phyloP scores from a whole-genome alignment of 1,284 basidiomycete species.

The Pseudozyma hubeiensis region DNA sequence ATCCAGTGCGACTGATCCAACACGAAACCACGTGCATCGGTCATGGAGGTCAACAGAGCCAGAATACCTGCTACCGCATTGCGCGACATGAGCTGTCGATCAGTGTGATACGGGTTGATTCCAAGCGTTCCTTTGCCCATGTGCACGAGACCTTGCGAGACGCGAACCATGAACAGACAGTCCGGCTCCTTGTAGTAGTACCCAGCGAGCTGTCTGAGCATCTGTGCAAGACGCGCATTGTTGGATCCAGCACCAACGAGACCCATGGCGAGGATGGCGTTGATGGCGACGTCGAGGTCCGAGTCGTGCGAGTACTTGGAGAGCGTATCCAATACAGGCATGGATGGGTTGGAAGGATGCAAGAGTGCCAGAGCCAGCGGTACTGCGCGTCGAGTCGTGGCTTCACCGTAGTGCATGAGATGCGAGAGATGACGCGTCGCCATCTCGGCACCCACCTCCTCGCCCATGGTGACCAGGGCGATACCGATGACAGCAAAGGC shows the following conservation, averaged over 20 bases:
- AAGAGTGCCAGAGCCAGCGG: constrained; percentile 95
- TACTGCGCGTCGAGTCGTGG: constrained; percentile 89
- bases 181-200: constrained; percentile 99
- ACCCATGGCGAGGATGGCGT: constrained; percentile 99
- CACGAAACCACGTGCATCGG: constrained; percentile 91
- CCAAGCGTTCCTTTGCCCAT: constrained; percentile 99
- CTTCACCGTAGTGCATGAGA: constrained; percentile 95
- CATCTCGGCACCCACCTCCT: constrained; percentile 97
- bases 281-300: constrained; percentile 93
- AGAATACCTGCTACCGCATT: constrained; percentile 91
- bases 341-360: constrained; percentile 93
- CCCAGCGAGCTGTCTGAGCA: constrained; percentile 93
- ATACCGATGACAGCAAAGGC: constrained; percentile 94
- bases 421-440: constrained; percentile 66
- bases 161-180: constrained; percentile 94
- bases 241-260: constrained; percentile 97
- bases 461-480: constrained; percentile 95
- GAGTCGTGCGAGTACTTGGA: constrained; percentile 99
- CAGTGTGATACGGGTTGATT: constrained; percentile 96
- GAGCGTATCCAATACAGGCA: constrained; percentile 94
- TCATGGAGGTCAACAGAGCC: constrained; percentile 89
- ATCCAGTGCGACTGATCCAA: constrained; percentile 98
- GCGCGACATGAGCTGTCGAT: constrained; percentile 88
- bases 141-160: constrained; percentile 94
- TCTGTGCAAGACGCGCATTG: constrained; percentile 95